phyloP scores from a whole-genome alignment of 1,284 basidiomycete genomes.

The Chiua sp. region DNA sequence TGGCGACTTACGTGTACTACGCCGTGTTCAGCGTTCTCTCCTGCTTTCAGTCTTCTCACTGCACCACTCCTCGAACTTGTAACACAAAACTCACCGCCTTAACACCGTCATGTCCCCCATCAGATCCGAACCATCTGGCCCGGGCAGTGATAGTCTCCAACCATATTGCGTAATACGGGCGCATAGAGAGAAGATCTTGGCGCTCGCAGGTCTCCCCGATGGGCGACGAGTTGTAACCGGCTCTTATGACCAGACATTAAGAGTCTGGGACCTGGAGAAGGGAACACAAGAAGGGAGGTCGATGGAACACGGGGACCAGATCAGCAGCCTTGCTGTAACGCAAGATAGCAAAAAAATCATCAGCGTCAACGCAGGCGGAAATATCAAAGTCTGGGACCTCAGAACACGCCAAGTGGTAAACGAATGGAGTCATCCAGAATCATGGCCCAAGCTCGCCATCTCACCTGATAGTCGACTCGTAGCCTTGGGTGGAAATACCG shows the following conservation, averaged over 20 bases:
- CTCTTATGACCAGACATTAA: background rate
- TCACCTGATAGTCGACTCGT: conserved; percentile 11
- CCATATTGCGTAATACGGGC: background rate
- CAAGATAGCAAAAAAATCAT: conserved; percentile 4
- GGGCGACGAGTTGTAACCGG: conserved; percentile 1
- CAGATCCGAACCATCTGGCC: background rate
- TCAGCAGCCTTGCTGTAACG: background rate
- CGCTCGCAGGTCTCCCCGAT: background rate
- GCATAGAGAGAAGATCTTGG: background rate
- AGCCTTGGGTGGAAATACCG: background rate
- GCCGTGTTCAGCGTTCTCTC: background rate
- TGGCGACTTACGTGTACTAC: no score
- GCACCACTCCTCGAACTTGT: background rate
- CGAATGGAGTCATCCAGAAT: background rate
- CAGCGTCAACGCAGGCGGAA: background rate
- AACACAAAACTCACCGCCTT: background rate
- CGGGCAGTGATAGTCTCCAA: background rate
- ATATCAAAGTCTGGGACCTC: conserved; percentile 8
- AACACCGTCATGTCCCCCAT: background rate
- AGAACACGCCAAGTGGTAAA: background rate
- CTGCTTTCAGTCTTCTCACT: background rate
- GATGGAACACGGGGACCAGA: background rate
- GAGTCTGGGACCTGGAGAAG: conserved; percentile 6
- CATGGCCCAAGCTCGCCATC: background rate
- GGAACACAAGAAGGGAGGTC: conserved; percentile 1